Conservation (phyloP, 129 eudicot genomes). For the Helianthus tuberosus region DNA sequence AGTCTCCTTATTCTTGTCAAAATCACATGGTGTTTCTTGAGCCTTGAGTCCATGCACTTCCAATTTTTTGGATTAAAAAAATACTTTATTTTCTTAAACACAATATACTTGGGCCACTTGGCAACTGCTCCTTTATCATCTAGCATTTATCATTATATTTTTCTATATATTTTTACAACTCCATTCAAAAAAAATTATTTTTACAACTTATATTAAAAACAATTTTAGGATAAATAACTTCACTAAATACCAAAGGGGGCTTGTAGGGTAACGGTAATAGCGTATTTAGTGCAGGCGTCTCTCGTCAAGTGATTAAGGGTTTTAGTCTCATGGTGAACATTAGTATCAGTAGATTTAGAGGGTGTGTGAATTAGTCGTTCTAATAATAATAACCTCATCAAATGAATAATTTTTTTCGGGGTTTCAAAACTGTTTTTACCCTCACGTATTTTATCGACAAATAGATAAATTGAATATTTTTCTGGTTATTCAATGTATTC, state of each 20-base stretch:
- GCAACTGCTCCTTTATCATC: background rate
- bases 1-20: constrained; percentile 41
- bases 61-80: background rate
- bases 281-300: no score
- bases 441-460: no score
- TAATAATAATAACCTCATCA: no score
- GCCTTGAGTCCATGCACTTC: constrained; percentile 53
- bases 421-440: no score
- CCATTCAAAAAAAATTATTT: background rate
- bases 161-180: background rate
- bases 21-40: constrained; percentile 36
- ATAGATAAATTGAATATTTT: no score
- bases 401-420: no score
- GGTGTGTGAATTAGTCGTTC: no score
- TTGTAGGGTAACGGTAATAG: no score
- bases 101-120: background rate
- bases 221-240: background rate
- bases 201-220: background rate
- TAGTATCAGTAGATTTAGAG: no score
- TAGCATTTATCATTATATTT: background rate
- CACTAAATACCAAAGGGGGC: background rate
- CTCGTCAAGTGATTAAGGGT: no score
- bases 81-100: background rate
- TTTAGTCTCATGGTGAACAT: no score
- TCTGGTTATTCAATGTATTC: background rate